Conservation (phyloP, 106 monocot species). For the Dactylorhiza incarnata region DNA sequence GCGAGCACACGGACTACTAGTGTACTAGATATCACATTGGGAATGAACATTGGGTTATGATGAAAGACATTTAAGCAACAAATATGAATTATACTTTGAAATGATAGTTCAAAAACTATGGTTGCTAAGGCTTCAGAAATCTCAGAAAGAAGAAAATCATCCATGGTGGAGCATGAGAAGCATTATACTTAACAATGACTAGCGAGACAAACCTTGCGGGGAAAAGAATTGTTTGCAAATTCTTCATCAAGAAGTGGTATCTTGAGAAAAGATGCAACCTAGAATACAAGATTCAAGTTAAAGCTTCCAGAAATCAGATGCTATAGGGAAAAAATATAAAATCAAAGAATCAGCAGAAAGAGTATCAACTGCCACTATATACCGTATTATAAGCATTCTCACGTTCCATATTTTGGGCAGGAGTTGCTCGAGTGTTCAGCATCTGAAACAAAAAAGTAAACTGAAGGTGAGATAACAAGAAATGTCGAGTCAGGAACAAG, state of each 20-base stretch:
- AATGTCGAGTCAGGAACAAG: background rate
- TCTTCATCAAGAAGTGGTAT: constrained; percentile 78
- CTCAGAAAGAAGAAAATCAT: background rate
- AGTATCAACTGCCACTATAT: constrained; percentile 5
- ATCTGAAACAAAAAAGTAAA: constrained; percentile 29
- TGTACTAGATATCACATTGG: no score
- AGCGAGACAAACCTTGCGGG: constrained; percentile 47
- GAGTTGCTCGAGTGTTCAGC: constrained; percentile 55
- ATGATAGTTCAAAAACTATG: no score
- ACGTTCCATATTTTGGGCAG: constrained; percentile 51
- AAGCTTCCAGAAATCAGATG: background rate
- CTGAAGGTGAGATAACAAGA: background rate
- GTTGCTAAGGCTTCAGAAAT: no score
- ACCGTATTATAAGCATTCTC: constrained; percentile 85
- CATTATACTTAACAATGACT: background rate
- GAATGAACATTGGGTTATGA: no score
- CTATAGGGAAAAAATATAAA: background rate
- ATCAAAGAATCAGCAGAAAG: background rate
- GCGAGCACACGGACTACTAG: no score
- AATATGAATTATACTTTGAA: background rate
- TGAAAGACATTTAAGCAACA: background rate
- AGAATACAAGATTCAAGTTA: background rate
- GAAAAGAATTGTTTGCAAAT: constrained; percentile 35
- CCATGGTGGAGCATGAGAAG: background rate
- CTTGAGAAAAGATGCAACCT: constrained; percentile 54